Percentiles rank a stretch among this genome's conserved stretches.
phyloP scores from a whole-genome alignment of 1,284 basidiomycete species.

The Porodaedalea pini region DNA sequence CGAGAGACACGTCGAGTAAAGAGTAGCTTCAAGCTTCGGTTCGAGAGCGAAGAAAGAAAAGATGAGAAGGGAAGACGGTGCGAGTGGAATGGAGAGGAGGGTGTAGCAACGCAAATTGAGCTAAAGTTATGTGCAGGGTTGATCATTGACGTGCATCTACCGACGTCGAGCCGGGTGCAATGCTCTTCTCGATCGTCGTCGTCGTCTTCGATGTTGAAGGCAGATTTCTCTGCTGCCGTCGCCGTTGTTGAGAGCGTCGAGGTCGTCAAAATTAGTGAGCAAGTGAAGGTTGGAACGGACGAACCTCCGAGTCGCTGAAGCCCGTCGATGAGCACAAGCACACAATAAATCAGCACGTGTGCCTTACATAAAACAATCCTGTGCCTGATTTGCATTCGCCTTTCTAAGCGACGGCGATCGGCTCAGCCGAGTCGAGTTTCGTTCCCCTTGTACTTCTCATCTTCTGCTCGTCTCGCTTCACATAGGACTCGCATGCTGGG shows the following conservation, averaged over 20 bases:
- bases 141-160: background rate
- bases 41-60: background rate
- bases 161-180: background rate
- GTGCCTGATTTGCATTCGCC: background rate
- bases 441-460: background rate
- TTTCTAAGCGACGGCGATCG: background rate
- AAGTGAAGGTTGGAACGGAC: background rate
- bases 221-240: background rate
- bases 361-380: background rate
- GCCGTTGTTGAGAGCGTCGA: background rate
- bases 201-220: background rate
- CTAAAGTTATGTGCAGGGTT: background rate
- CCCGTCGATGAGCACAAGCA: background rate
- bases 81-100: background rate
- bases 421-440: background rate
- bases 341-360: background rate
- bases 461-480: background rate
- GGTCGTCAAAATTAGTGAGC: background rate
- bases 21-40: background rate
- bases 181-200: background rate
- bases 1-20: background rate
- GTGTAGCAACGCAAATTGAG: constrained; percentile 5
- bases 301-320: background rate
- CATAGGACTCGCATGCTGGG: too few species aligned
- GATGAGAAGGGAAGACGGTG: too few species aligned